Conservation (phyloP, 768 basidiomycete species). For the Amanita subjunquillea region DNA sequence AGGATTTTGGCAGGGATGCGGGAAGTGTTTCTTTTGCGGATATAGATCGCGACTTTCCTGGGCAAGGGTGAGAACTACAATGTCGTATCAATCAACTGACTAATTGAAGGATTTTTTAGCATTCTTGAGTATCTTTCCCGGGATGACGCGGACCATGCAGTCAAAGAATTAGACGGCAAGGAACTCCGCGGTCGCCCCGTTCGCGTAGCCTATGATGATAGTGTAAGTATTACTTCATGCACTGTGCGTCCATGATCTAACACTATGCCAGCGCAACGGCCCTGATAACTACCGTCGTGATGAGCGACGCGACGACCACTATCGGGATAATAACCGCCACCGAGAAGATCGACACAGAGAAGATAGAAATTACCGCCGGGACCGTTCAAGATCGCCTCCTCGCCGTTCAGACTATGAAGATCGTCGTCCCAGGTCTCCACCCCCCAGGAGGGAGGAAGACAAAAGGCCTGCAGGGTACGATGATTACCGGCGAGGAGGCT, state of each 20-base stretch:
- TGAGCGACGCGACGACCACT: conserved; percentile 55
- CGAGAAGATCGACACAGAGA: conserved; percentile 48
- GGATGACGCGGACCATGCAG: conserved; percentile 90
- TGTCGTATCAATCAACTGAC: not conserved
- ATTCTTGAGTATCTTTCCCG: conserved; percentile 84
- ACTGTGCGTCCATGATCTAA: conserved; percentile 6
- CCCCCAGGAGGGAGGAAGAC: conserved; percentile 74
- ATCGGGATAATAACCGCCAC: conserved; percentile 37
- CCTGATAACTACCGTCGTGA: conserved; percentile 72
- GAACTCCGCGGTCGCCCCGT: conserved; percentile 82
- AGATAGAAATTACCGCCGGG: conserved; percentile 55
- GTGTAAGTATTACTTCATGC: conserved; percentile 26
- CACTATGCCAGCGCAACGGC: conserved; percentile 40
- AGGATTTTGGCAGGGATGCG: conserved; percentile 93
- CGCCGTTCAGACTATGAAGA: conserved; percentile 66
- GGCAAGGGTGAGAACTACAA: conserved; percentile 63
- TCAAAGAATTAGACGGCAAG: conserved; percentile 75
- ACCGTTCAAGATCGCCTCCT: conserved; percentile 75
- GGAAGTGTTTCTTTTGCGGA: conserved; percentile 93
- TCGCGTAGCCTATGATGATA: conserved; percentile 57
- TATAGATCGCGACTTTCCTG: conserved; percentile 78
- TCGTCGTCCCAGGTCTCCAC: conserved; percentile 75
- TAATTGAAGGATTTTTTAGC: conserved; percentile 27
- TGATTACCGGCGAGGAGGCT: conserved; percentile 76
- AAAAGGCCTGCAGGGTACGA: conserved; percentile 89